Evolutionary conservation across 2,329 filamentous ascomycete species (phyloP).

Genomic region (Zasmidium angulare): DNA sequence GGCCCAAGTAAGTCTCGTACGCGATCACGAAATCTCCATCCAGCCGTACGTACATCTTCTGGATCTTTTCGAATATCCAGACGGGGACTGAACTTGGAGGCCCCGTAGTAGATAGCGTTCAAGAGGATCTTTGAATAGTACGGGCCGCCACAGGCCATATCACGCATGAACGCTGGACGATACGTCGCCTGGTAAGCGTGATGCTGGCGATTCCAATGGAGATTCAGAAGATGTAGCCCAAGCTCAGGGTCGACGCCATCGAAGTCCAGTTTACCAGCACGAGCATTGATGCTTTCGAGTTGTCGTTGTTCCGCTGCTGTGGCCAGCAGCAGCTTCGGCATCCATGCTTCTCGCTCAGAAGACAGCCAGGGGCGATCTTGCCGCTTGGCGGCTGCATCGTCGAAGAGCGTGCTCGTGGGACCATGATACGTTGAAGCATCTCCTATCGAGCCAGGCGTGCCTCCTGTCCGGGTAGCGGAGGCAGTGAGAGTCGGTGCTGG

Average conservation of each 20-base stretch:
- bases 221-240: constrained; percentile 51
- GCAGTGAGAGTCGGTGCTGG: background rate
- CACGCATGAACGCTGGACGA: constrained; percentile 27
- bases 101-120: constrained; percentile 53
- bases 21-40: constrained; percentile 49
- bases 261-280: constrained; percentile 52
- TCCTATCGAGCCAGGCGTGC: constrained; percentile 14
- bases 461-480: background rate
- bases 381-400: constrained; percentile 34
- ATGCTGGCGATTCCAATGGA: constrained; percentile 40
- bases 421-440: constrained; percentile 49
- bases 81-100: constrained; percentile 47
- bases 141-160: constrained; percentile 50
- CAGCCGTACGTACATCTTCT: constrained; percentile 49
- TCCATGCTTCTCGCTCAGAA: constrained; percentile 38
- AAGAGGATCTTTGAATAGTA: constrained; percentile 59
- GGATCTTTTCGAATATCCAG: constrained; percentile 48
- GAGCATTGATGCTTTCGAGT: constrained; percentile 50
- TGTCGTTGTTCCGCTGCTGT: constrained; percentile 52
- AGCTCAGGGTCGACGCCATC: constrained; percentile 55
- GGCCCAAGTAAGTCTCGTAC: constrained; percentile 49
- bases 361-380: constrained; percentile 16
- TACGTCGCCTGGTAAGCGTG: constrained; percentile 26
- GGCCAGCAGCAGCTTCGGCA: constrained; percentile 48
- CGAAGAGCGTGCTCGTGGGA: constrained; percentile 51